These are phyloP conservation scores for Ascochyta clinopodiicola DNA, from an alignment of 2,329 filamentous ascomycete genomes.

Conservation along the genomic window DNA sequence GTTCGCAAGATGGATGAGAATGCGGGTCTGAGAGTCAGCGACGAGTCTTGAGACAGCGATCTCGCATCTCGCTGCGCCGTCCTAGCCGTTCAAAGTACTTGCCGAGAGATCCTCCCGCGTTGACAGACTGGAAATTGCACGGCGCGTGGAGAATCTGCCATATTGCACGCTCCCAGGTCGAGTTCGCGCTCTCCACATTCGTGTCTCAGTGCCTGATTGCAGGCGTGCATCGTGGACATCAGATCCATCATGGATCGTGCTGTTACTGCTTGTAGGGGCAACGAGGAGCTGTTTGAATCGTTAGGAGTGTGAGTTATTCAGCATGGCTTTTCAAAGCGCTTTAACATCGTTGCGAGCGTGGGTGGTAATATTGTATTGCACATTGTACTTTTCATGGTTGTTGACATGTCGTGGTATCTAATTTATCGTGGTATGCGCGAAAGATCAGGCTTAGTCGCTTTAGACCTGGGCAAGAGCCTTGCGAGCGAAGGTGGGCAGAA, in stretches of 20 bases:
- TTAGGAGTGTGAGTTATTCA: not conserved
- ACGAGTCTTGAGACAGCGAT: not conserved
- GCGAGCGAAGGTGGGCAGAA: conserved; percentile 91
- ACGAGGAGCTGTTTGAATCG: not conserved
- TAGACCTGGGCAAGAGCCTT: conserved; percentile 60
- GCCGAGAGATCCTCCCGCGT: not conserved
- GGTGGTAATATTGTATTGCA: conserved; percentile 8
- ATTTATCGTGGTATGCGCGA: conserved; percentile 27
- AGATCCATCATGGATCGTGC: not conserved
- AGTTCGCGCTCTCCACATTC: not conserved
- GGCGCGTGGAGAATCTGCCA: not conserved
- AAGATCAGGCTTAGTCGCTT: conserved; percentile 8
- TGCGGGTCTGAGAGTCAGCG: not conserved
- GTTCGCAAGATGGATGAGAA: not conserved
- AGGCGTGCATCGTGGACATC: not conserved
- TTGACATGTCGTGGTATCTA: conserved; percentile 44
- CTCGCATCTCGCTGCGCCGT: not conserved
- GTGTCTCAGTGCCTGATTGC: not conserved
- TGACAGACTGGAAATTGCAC: conserved; percentile 3
- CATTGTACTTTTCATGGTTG: conserved; percentile 31
- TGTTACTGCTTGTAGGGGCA: not conserved
- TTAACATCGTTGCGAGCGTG: not conserved
- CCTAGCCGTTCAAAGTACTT: not conserved
- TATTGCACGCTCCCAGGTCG: not conserved
- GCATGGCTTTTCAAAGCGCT: not conserved